Percentiles rank a stretch among this genome's conserved stretches.
Evolutionary conservation across 768 basidiomycete species (phyloP).

Genomic region (Kwoniella botswanensis): DNA sequence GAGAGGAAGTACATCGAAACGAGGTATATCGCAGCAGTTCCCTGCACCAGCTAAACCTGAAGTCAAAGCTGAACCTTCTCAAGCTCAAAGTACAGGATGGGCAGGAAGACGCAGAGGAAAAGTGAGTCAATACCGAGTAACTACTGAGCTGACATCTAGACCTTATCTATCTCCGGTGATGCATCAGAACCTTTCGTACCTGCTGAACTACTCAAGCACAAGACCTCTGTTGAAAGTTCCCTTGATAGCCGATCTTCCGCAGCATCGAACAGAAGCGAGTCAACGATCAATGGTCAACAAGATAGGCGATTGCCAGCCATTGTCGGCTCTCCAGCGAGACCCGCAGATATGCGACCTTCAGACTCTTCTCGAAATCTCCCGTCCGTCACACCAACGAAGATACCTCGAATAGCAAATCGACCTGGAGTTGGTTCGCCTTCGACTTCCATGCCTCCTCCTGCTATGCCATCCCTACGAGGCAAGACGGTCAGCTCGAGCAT

Average conservation of each 20-base stretch:
- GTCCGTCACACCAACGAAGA: constrained; percentile 57
- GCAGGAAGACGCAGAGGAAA: constrained; percentile 50
- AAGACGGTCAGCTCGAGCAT: constrained; percentile 60
- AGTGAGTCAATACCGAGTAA: constrained; percentile 28
- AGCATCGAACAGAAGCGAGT: constrained; percentile 29
- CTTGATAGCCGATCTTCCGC: constrained; percentile 25
- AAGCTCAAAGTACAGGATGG: constrained; percentile 48
- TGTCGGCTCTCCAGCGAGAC: constrained; percentile 38
- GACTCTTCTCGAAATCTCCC: constrained; percentile 33
- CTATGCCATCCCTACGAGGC: constrained; percentile 59
- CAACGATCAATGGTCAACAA: constrained; percentile 36
- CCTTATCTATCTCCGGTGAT: constrained; percentile 46
- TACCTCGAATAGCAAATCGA: constrained; percentile 56
- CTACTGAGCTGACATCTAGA: constrained; percentile 30
- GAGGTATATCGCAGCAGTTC: constrained; percentile 64
- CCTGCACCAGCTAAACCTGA: constrained; percentile 9
- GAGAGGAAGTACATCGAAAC: constrained; percentile 79
- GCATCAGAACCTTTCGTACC: constrained; percentile 23
- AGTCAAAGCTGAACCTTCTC: constrained; percentile 6
- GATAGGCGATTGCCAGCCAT: constrained; percentile 40
- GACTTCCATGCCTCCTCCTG: constrained; percentile 44
- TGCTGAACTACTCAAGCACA: constrained; percentile 27
- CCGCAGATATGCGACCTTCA: constrained; percentile 18
- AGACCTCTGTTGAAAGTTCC: constrained; percentile 32
- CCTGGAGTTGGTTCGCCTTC: constrained; percentile 31